A percentile compares a stretch with the other conserved stretches of the same genome.
Conservation (phyloP, 371 early-diverging fungal genomes). For the Thermomucor indicae-seudaticae region DNA sequence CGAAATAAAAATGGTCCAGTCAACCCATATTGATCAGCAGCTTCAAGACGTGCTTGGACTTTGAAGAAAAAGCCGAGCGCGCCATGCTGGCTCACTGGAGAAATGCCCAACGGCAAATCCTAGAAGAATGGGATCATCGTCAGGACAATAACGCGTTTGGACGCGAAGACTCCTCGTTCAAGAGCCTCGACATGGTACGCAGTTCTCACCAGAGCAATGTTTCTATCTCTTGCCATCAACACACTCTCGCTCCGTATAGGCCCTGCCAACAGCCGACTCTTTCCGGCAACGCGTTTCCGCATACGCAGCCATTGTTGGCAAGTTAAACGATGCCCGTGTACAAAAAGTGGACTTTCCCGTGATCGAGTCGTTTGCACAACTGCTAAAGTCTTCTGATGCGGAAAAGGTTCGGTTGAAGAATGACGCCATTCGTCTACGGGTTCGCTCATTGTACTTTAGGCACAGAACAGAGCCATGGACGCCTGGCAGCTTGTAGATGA, state of each 20-base stretch:
- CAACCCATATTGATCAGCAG: neutral
- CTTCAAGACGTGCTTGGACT: conserved; percentile 1
- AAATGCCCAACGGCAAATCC: conserved; percentile 5
- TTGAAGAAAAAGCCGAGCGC: conserved; percentile 3
- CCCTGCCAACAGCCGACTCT: neutral
- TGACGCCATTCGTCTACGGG: neutral
- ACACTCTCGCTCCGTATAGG: neutral
- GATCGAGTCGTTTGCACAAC: conserved; percentile 4
- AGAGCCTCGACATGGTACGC: neutral
- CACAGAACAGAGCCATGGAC: conserved; percentile 2
- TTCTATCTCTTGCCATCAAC: neutral
- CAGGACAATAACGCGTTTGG: conserved; percentile 2
- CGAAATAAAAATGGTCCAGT: neutral
- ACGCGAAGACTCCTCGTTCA: conserved; percentile 1
- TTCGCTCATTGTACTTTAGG: neutral
- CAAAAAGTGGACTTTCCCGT: conserved; percentile 2
- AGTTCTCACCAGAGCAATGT: neutral
- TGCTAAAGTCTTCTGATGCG: conserved; percentile 5
- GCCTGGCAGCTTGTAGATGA: conserved; percentile 8
- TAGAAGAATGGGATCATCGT: conserved; percentile 19
- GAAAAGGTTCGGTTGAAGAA: neutral
- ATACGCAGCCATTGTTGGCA: conserved; percentile 6
- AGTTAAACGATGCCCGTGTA: conserved; percentile 13
- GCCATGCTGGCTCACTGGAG: conserved; percentile 7
- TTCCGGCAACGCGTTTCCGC: conserved; percentile 7